Evolutionary conservation across 345 rosid species (phyloP).

Genomic region (Reutealis trisperma): DNA sequence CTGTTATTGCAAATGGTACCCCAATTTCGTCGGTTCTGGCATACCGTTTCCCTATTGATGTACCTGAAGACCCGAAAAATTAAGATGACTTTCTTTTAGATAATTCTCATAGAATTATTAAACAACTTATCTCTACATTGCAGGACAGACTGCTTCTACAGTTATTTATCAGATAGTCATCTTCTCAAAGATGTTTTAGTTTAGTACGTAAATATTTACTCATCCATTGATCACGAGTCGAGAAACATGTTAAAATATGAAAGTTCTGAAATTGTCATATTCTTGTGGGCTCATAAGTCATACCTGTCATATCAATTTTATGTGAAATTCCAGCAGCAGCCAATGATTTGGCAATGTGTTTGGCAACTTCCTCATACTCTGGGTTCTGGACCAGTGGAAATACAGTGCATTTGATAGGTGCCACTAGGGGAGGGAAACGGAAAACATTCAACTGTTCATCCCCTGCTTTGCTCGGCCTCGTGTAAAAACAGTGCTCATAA

Average conservation of each 20-base stretch:
- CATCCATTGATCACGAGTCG: too few species aligned
- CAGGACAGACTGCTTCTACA: background rate
- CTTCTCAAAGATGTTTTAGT: too few species aligned
- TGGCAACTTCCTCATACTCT: conserved; percentile 68
- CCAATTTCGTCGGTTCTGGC: conserved; percentile 91
- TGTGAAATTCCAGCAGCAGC: conserved; percentile 66
- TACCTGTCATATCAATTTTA: conserved; percentile 86
- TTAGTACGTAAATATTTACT: too few species aligned
- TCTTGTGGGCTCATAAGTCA: background rate
- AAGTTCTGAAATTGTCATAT: too few species aligned
- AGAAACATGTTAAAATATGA: too few species aligned
- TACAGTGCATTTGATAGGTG: conserved; percentile 81
- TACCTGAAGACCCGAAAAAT: conserved; percentile 37
- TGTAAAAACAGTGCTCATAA: conserved; percentile 85
- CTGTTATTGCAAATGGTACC: conserved; percentile 81
- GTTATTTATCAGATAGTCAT: background rate
- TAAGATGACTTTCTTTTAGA: background rate
- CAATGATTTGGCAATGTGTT: conserved; percentile 57
- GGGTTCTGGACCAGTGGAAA: conserved; percentile 80
- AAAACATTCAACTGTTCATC: conserved; percentile 83
- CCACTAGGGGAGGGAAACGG: conserved; percentile 89
- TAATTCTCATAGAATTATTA: background rate
- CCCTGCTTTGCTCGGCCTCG: conserved; percentile 86
- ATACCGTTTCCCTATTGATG: conserved; percentile 78
- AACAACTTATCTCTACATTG: background rate